phyloP scores from a whole-genome alignment of 2,329 filamentous ascomycete species.

The Colletotrichum scovillei region DNA sequence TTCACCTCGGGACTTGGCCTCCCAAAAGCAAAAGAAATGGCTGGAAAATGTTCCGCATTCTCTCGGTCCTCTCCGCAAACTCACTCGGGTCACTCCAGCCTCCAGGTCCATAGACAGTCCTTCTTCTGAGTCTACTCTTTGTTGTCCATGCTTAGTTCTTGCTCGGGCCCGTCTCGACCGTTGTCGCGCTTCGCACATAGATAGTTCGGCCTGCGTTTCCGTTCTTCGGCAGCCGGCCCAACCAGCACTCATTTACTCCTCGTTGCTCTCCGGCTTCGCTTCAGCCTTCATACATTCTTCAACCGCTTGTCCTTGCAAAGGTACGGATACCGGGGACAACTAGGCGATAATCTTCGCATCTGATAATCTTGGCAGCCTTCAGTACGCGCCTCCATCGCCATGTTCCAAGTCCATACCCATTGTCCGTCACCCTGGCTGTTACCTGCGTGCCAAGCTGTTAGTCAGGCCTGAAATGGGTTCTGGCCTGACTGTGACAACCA shows the following conservation, averaged over 20 bases:
- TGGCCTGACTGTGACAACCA: slow-evolving; percentile 19
- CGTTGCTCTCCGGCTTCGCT: background rate
- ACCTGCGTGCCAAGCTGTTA: slow-evolving; percentile 6
- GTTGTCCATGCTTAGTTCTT: background rate
- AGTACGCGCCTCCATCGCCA: background rate
- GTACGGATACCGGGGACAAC: background rate
- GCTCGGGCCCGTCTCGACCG: slow-evolving; percentile 4
- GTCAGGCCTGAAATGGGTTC: slow-evolving; percentile 24
- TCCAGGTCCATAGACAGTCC: background rate
- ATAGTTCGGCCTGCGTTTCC: background rate
- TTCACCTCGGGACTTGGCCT: slow-evolving; percentile 20
- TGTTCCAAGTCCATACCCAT: too few relatives aligned
- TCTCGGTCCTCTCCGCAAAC: background rate
- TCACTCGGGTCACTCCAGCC: too few relatives aligned
- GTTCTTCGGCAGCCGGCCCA: background rate
- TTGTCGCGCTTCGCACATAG: background rate
- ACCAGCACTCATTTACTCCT: background rate
- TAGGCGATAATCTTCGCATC: too few relatives aligned
- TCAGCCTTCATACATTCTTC: background rate
- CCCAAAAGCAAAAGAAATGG: background rate
- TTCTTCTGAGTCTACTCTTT: background rate
- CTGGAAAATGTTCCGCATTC: slow-evolving; percentile 2
- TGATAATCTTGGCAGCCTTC: background rate
- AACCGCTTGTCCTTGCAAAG: background rate
- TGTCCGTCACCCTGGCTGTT: background rate